Evolutionary conservation across 2,329 filamentous ascomycete species (phyloP).

Genomic region (Malbranchea zuffiana): DNA sequence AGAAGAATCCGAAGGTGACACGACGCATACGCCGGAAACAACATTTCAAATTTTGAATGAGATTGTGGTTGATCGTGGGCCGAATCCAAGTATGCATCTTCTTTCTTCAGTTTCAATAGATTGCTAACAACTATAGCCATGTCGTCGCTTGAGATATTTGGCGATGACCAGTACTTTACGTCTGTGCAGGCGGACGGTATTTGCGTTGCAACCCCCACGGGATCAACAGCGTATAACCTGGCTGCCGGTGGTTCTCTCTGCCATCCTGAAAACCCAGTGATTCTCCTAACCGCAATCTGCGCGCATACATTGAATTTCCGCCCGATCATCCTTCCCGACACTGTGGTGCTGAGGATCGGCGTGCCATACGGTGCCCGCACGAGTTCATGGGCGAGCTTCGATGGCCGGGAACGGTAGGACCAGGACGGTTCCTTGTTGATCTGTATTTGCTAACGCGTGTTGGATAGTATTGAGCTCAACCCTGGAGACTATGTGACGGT

Average conservation of each 20-base stretch:
- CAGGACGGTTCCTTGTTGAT: not conserved
- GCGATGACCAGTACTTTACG: slow-evolving; percentile 80
- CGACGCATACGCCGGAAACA: slow-evolving; percentile 73
- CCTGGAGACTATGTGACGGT: slow-evolving; percentile 44
- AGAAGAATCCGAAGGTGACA: slow-evolving; percentile 69
- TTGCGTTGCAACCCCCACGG: slow-evolving; percentile 84
- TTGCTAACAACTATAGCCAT: slow-evolving; percentile 50
- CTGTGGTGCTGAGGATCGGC: slow-evolving; percentile 81
- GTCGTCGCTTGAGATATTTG: slow-evolving; percentile 82
- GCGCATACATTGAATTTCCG: slow-evolving; percentile 85
- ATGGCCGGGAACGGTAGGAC: slow-evolving; percentile 66
- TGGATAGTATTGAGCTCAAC: slow-evolving; percentile 34
- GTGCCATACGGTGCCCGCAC: slow-evolving; percentile 91
- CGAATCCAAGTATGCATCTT: slow-evolving; percentile 65
- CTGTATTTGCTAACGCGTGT: not conserved
- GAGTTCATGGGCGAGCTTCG: slow-evolving; percentile 93
- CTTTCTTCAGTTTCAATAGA: not conserved
- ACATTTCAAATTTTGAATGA: slow-evolving; percentile 92
- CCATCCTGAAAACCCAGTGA: slow-evolving; percentile 78
- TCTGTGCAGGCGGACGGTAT: slow-evolving; percentile 93
- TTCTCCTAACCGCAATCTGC: slow-evolving; percentile 89
- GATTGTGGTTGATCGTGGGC: slow-evolving; percentile 88
- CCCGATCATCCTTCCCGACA: slow-evolving; percentile 89
- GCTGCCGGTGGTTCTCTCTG: slow-evolving; percentile 86
- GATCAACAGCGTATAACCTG: slow-evolving; percentile 91